Conservation (phyloP, 345 rosid genomes). For the Hibiscus syriacus region DNA sequence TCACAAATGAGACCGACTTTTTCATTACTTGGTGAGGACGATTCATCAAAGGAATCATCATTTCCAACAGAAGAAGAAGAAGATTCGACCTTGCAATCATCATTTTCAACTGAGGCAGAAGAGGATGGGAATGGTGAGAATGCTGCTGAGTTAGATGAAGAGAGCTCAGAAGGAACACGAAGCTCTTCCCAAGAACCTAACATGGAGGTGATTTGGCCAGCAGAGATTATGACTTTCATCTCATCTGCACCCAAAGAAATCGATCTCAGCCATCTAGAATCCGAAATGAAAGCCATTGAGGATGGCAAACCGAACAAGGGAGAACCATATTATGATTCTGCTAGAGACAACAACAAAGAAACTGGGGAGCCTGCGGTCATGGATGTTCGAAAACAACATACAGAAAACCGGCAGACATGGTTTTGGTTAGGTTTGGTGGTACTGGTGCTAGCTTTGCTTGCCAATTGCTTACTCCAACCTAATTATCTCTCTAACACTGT, state of each 20-base stretch:
- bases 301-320: neutral
- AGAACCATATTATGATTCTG: neutral
- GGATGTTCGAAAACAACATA: conserved; percentile 1
- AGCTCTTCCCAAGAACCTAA: conserved; percentile 30
- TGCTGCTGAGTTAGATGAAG: conserved; percentile 10
- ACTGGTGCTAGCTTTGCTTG: conserved; percentile 17
- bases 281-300: conserved; percentile 10
- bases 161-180: conserved; percentile 24
- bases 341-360: conserved; percentile 1
- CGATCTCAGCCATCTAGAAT: neutral
- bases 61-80: conserved; percentile 5
- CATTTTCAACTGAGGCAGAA: neutral
- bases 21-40: neutral
- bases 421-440: conserved; percentile 8
- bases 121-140: neutral
- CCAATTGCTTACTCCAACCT: neutral
- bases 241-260: conserved; percentile 16
- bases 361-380: neutral
- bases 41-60: neutral
- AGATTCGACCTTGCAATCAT: neutral
- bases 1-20: neutral
- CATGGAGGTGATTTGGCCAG: conserved; percentile 33
- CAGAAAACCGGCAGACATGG: conserved; percentile 14
- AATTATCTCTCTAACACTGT: neutral
- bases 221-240: conserved; percentile 21